These are phyloP conservation scores for Thielaviopsis euricoi DNA, from an alignment of 2,329 filamentous ascomycete species.

Conservation along the genomic window DNA sequence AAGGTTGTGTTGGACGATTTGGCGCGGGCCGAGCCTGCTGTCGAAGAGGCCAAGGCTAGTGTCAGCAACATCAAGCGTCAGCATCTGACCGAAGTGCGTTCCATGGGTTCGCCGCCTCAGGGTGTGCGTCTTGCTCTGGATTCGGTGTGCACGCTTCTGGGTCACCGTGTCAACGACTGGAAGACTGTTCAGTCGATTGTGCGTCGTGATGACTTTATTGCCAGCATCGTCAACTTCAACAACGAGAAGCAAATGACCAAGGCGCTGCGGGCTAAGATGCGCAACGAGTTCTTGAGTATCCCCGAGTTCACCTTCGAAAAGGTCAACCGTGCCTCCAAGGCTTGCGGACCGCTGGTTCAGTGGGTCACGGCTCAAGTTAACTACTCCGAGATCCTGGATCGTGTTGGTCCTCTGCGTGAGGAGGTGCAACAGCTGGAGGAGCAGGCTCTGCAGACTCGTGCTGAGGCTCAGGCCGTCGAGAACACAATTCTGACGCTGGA, in stretches of 20 bases:
- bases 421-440: slow-evolving; percentile 81
- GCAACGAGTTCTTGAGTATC: slow-evolving; percentile 77
- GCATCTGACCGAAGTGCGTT: slow-evolving; percentile 91
- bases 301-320: slow-evolving; percentile 93
- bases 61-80: slow-evolving; percentile 98
- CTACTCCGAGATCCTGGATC: slow-evolving; percentile 92
- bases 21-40: slow-evolving; percentile 81
- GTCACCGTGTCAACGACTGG: slow-evolving; percentile 82
- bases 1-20: slow-evolving; percentile 78
- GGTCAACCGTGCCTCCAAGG: slow-evolving; percentile 90
- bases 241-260: slow-evolving; percentile 92
- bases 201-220: slow-evolving; percentile 89
- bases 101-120: slow-evolving; percentile 82
- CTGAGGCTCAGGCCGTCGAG: slow-evolving; percentile 80
- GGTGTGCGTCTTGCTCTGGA: slow-evolving; percentile 87
- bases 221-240: slow-evolving; percentile 92
- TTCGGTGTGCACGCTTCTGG: slow-evolving; percentile 88
- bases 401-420: slow-evolving; percentile 78
- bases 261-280: slow-evolving; percentile 69
- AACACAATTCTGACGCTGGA: slow-evolving; percentile 74
- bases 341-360: slow-evolving; percentile 88
- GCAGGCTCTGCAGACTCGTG: slow-evolving; percentile 78
- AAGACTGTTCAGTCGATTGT: slow-evolving; percentile 79
- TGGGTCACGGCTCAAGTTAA: slow-evolving; percentile 96
- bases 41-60: slow-evolving; percentile 82